phyloP scores from a whole-genome alignment of 495 filamentous ascomycete species.

The Penicillium dipodomyicola region DNA sequence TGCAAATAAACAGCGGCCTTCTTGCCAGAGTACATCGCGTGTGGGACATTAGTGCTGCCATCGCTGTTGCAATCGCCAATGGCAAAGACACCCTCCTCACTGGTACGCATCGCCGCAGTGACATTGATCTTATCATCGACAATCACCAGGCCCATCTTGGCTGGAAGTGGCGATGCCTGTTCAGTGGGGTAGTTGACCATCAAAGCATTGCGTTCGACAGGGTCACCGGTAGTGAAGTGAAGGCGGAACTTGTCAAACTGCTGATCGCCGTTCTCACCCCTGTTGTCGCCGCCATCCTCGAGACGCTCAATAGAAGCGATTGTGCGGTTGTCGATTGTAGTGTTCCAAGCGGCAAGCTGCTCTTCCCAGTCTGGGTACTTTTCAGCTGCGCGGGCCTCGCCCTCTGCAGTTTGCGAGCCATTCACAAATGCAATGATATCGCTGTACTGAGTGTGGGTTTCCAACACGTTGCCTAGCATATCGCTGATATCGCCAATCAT shows the following conservation, averaged over 20 bases:
- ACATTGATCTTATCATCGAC: constrained; percentile 47
- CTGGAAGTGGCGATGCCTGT: constrained; percentile 39
- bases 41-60: constrained; percentile 57
- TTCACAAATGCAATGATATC: constrained; percentile 53
- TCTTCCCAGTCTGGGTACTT: constrained; percentile 45
- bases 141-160: constrained; percentile 43
- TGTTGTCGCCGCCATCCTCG: constrained; percentile 35
- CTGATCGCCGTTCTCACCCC: constrained; percentile 35
- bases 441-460: constrained; percentile 46
- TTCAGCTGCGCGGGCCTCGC: constrained; percentile 34
- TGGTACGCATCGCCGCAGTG: constrained; percentile 42
- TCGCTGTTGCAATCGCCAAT: constrained; percentile 58
- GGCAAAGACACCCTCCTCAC: constrained; percentile 50
- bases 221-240: constrained; percentile 47
- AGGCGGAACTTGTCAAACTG: constrained; percentile 52
- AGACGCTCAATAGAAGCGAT: constrained; percentile 49
- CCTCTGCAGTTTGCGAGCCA: constrained; percentile 48
- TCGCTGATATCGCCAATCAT: constrained; percentile 47
- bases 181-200: constrained; percentile 48
- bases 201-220: constrained; percentile 48
- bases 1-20: constrained; percentile 54
- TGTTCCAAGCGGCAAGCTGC: constrained; percentile 48
- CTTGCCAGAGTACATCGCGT: constrained; percentile 59
- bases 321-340: constrained; percentile 53
- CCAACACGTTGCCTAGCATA: constrained; percentile 41